A percentile compares a stretch with the other conserved stretches of the same genome.
These are phyloP conservation scores for Viridothelium virens DNA, from an alignment of 495 filamentous ascomycete genomes.

Conservation along the genomic window DNA sequence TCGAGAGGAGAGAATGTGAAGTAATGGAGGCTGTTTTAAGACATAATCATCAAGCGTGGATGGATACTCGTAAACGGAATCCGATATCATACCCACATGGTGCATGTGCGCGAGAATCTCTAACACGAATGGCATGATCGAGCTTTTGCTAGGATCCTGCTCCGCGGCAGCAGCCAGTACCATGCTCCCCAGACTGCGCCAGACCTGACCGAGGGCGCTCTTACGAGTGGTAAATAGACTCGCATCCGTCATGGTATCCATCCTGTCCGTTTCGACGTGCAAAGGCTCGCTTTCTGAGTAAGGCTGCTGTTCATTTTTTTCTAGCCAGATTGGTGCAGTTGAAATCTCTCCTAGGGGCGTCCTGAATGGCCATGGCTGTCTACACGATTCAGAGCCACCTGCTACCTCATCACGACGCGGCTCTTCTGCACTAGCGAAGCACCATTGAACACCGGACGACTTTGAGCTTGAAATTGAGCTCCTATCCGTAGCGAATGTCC, in stretches of 20 bases:
- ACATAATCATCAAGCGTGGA: constrained; percentile 31
- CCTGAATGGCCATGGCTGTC: constrained; percentile 1
- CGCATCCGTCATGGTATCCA: constrained; percentile 2
- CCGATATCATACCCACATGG: constrained; percentile 49
- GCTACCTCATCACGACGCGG: background rate
- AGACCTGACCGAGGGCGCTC: constrained; percentile 38
- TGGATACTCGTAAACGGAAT: constrained; percentile 48
- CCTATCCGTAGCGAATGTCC: background rate
- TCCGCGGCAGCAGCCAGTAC: constrained; percentile 46
- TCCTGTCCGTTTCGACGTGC: constrained; percentile 22
- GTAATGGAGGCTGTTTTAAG: constrained; percentile 49
- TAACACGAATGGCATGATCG: constrained; percentile 51
- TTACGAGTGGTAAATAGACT: constrained; percentile 13
- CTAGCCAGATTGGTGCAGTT: background rate
- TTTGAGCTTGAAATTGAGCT: background rate
- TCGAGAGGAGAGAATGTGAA: constrained; percentile 48
- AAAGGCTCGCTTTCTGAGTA: background rate
- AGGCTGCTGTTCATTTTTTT: background rate
- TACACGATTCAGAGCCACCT: background rate
- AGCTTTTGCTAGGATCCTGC: constrained; percentile 34
- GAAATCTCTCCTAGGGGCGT: background rate
- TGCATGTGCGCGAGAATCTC: constrained; percentile 55
- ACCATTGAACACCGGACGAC: background rate
- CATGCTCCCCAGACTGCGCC: constrained; percentile 48
- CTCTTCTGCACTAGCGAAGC: background rate